A percentile compares a stretch with the other conserved stretches of the same genome.
Evolutionary conservation across 768 basidiomycete species (phyloP).

Genomic region (Vararia minispora): DNA sequence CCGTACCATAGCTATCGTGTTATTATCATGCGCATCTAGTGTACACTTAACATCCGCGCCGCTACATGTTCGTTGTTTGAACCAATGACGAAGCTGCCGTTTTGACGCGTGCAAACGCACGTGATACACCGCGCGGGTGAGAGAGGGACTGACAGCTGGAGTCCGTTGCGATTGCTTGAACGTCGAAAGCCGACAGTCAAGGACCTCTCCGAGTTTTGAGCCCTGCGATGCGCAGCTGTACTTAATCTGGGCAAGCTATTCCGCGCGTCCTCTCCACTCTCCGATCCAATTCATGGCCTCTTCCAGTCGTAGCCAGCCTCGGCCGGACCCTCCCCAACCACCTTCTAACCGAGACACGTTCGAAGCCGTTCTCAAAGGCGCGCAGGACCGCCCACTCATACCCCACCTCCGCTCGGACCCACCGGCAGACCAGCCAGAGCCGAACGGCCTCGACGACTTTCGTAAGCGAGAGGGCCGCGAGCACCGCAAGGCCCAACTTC

Average conservation of each 20-base stretch:
- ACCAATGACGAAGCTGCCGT: too few relatives aligned
- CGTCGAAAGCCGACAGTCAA: background rate
- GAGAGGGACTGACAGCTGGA: too few relatives aligned
- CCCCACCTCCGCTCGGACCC: conserved; percentile 50
- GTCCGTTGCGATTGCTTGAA: background rate
- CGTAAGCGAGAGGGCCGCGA: conserved; percentile 51
- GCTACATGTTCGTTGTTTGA: too few relatives aligned
- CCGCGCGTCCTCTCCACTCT: too few relatives aligned
- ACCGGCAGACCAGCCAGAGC: conserved; percentile 27
- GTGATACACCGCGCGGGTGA: too few relatives aligned
- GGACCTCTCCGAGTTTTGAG: too few relatives aligned
- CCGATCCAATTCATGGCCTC: background rate
- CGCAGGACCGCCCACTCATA: conserved; percentile 43
- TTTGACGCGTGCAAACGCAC: too few relatives aligned
- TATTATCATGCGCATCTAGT: too few relatives aligned
- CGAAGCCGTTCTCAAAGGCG: conserved; percentile 40
- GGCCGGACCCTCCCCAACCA: conserved; percentile 9
- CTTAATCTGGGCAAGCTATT: too few relatives aligned
- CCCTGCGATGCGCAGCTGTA: too few relatives aligned
- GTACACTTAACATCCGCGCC: too few relatives aligned
- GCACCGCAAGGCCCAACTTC: conserved; percentile 46
- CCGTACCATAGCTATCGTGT: too few relatives aligned
- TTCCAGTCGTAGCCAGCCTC: conserved; percentile 9
- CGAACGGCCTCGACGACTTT: conserved; percentile 50
- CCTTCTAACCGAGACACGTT: conserved; percentile 39